Evolutionary conservation across 2,329 filamentous ascomycete species (phyloP).

Genomic region (Fusarium sacchari): DNA sequence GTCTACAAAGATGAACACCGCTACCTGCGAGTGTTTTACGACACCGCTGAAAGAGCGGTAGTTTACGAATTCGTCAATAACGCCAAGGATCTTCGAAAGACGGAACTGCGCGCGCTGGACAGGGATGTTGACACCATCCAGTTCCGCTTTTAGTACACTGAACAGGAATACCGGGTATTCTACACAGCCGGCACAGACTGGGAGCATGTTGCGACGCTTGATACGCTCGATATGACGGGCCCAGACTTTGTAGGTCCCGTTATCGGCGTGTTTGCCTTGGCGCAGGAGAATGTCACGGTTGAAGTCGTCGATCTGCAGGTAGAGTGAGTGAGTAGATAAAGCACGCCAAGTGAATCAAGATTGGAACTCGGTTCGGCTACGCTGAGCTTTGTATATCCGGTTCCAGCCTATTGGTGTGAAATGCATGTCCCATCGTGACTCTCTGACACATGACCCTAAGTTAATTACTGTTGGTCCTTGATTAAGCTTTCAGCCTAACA

Average conservation of each 20-base stretch:
- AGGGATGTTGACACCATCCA: background rate
- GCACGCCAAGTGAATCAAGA: background rate
- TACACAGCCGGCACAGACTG: background rate
- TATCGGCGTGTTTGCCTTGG: constrained; percentile 13
- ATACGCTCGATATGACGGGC: constrained; percentile 10
- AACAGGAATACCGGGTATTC: background rate
- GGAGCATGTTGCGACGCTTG: constrained; percentile 1
- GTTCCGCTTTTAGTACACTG: constrained; percentile 10
- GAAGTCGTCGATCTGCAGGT: constrained; percentile 3
- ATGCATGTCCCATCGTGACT: background rate
- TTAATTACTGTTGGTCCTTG: background rate
- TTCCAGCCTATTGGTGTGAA: background rate
- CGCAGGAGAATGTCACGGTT: background rate
- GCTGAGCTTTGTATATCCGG: background rate
- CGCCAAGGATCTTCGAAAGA: constrained; percentile 2
- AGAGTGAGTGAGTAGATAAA: background rate
- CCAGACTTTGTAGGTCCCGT: constrained; percentile 21
- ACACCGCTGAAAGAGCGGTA: background rate
- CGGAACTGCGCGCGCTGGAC: background rate
- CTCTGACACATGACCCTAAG: background rate
- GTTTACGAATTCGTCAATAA: background rate
- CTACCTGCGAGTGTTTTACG: background rate
- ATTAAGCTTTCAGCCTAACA: constrained; percentile 13
- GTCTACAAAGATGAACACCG: constrained; percentile 16
- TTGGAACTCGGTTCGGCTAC: background rate